Percentiles rank a stretch among this genome's conserved stretches.
These are phyloP conservation scores for Dalbergia oliveri DNA, from an alignment of 306 rosid genomes.

Conservation along the genomic window DNA sequence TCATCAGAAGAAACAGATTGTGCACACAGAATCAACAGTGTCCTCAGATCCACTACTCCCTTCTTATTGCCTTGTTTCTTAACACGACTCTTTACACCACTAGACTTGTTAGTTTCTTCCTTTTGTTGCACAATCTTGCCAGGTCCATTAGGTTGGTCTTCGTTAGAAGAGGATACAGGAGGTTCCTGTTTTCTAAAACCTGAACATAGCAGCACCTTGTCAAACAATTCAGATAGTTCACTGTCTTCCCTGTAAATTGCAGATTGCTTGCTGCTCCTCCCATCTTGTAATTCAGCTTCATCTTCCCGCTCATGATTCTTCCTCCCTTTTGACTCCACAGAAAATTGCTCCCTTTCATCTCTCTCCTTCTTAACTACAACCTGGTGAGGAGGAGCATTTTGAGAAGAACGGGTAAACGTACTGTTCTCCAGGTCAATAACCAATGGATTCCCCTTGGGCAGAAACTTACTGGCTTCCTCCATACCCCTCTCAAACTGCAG, in stretches of 20 bases:
- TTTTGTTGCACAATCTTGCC: conserved; percentile 45
- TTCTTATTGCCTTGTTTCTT: conserved; percentile 52
- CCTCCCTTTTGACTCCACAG: conserved; percentile 49
- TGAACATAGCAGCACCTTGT: conserved; percentile 52
- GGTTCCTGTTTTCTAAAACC: conserved; percentile 33
- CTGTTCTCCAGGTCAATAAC: conserved; percentile 47
- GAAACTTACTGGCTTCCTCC: conserved; percentile 74
- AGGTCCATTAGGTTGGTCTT: conserved; percentile 31
- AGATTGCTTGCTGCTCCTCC: conserved; percentile 69
- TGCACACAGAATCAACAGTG: conserved; percentile 60
- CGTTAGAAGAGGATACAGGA: background rate
- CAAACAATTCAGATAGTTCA: conserved; percentile 68
- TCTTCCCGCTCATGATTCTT: conserved; percentile 65
- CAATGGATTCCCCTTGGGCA: conserved; percentile 60
- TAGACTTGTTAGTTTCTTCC: conserved; percentile 47
- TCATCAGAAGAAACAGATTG: conserved; percentile 72
- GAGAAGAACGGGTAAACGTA: conserved; percentile 24
- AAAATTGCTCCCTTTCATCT: conserved; percentile 49
- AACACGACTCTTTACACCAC: conserved; percentile 49
- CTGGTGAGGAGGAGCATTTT: conserved; percentile 41
- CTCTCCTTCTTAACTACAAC: conserved; percentile 40
- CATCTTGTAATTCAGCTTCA: conserved; percentile 53
- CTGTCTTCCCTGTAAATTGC: conserved; percentile 59
- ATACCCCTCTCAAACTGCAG: conserved; percentile 68
- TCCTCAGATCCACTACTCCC: conserved; percentile 65